Evolutionary conservation across 257 asterid species (phyloP).

Genomic region (Perilla frutescens): DNA sequence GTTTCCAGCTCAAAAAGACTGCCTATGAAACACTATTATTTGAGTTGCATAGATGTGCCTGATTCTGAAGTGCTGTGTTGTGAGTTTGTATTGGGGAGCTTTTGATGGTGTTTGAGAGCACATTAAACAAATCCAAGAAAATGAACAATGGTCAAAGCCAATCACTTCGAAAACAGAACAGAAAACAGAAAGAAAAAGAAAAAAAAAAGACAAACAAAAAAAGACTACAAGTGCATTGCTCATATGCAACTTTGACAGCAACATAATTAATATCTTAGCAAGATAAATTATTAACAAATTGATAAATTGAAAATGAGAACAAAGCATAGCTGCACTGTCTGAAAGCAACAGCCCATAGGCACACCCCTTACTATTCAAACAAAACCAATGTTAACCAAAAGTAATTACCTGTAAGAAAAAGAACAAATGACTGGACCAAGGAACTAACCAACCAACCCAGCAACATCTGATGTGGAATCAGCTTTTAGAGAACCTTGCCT

Average conservation of each 20-base stretch:
- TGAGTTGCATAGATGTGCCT: not conserved
- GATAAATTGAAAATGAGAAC: not conserved
- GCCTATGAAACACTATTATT: not conserved
- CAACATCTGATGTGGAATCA: conserved; percentile 56
- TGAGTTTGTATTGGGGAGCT: too few relatives aligned
- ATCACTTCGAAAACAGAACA: too few relatives aligned
- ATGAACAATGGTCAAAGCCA: too few relatives aligned
- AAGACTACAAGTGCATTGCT: not conserved
- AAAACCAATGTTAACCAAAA: conserved; percentile 39
- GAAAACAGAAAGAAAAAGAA: too few relatives aligned
- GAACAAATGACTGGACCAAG: conserved; percentile 54
- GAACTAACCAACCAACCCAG: conserved; percentile 60
- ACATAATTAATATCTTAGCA: not conserved
- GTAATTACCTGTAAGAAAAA: conserved; percentile 60
- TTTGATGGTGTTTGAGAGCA: too few relatives aligned
- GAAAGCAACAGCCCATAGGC: conserved; percentile 4
- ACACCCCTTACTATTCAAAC: conserved; percentile 19
- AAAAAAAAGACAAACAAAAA: not conserved
- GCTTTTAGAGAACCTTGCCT: conserved; percentile 70
- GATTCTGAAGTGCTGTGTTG: too few relatives aligned
- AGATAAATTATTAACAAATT: not conserved
- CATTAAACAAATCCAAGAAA: too few relatives aligned
- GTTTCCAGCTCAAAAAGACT: conserved; percentile 9
- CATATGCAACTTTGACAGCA: not conserved
- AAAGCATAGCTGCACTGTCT: not conserved